Evolutionary conservation across 2,329 filamentous ascomycete genomes (phyloP), one percentile per base, ranked within the genome.

Genomic region (Aspergillus vadensis): DNA sequence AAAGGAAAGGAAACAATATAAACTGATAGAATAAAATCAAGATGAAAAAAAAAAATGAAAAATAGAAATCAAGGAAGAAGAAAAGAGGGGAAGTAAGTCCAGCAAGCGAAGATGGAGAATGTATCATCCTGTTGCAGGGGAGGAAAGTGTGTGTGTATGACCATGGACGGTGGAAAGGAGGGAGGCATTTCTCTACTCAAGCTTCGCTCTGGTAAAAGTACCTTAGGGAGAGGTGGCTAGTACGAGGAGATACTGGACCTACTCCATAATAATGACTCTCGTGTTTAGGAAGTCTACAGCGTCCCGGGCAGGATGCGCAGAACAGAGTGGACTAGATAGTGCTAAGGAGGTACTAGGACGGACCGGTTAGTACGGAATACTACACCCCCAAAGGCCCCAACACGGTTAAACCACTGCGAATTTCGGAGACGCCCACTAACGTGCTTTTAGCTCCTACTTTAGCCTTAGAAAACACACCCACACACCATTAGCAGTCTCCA

Each of bases 401-500:
- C 23, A 30, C 44, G n/a, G 10, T 30, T 25, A 25, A 49, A 49
- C 44, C 44, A 27, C 21, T 19, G 54, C 47, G 32, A 19, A 51
- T 51, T 54, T 60, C 48, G 58, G 55, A 58, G 57, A 59, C 51
- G 58, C 27, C 48, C 49, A 60, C 63, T 60, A 60, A 63, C 43
- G 25, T 32, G 25, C 47, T 32, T 27, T 17, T 50, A 49, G 44
- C 44, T 49, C 14, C 44, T 49, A 49, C 10, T 30, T 49, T 49
- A 49, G 44, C 15, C 58, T 58, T 55, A 58, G 49, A 55, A 49
- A 51, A 56, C 58, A 58, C 55, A 56, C 56, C 57, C 64, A 64
- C 53, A 63, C 58, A 47, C 25, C 43, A 55, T 63, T 51, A 47
- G 6, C 43, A 49, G 57, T 57, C 67, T 63, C 69, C 68, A 70